Conservation (phyloP, 805 yeast species). For the Metschnikowia aberdeeniae region DNA sequence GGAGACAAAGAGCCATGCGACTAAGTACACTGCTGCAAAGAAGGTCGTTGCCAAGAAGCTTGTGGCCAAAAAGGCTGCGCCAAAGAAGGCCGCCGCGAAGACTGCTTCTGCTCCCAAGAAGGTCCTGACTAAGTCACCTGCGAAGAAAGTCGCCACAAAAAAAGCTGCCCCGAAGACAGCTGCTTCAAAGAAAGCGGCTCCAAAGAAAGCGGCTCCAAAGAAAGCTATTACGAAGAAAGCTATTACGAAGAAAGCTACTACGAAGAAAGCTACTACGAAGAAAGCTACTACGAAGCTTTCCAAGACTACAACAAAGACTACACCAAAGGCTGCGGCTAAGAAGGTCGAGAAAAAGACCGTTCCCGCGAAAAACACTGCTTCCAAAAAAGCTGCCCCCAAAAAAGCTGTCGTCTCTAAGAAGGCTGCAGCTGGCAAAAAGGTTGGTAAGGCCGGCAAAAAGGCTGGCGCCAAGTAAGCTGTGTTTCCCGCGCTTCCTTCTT, state of each 20-base stretch:
- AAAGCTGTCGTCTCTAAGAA: background rate
- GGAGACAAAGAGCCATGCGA: slow-evolving; percentile 6
- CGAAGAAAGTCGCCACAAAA: background rate
- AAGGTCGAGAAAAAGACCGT: background rate
- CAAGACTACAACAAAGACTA: background rate
- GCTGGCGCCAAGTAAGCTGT: background rate
- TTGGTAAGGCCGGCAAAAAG: slow-evolving; percentile 3
- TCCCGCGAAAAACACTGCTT: background rate
- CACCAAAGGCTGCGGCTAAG: background rate
- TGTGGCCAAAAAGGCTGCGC: background rate
- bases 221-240: slow-evolving; percentile 32
- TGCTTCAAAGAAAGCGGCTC: slow-evolving; percentile 47
- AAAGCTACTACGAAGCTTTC: background rate
- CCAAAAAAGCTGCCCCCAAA: background rate
- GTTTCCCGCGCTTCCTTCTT: slow-evolving; percentile 2
- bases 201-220: slow-evolving; percentile 53
- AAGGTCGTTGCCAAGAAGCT: background rate
- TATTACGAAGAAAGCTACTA: slow-evolving; percentile 62
- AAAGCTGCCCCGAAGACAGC: background rate
- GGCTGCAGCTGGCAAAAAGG: background rate
- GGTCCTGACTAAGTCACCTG: background rate
- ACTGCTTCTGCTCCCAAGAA: slow-evolving; percentile 54
- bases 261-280: slow-evolving; percentile 15
- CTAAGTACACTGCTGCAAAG: slow-evolving; percentile 5
- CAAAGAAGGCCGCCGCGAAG: slow-evolving; percentile 33